phyloP scores from a whole-genome alignment of 768 basidiomycete species.

The Macrolepiota albuminosa region DNA sequence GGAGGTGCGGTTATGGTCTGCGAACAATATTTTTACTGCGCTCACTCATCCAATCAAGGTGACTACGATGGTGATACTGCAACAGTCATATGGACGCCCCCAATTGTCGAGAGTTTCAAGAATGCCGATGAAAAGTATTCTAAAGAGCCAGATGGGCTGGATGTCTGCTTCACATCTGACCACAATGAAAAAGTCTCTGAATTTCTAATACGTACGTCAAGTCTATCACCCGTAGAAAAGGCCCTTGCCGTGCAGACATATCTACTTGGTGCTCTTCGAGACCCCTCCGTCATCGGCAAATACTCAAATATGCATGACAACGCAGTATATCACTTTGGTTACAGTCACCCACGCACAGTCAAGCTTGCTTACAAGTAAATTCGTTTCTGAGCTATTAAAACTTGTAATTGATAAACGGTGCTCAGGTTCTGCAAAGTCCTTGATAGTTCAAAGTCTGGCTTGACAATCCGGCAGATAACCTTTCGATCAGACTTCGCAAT shows the following conservation, averaged over 20 bases:
- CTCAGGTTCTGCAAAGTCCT: slow-evolving; percentile 46
- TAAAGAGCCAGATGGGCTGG: slow-evolving; percentile 40
- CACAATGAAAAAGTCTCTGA: slow-evolving; percentile 36
- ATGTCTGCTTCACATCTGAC: slow-evolving; percentile 34
- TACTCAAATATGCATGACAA: slow-evolving; percentile 57
- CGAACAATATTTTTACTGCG: background rate
- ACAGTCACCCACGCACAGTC: slow-evolving; percentile 41
- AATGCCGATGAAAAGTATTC: slow-evolving; percentile 48
- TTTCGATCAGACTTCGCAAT: slow-evolving; percentile 17
- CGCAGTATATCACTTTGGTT: slow-evolving; percentile 49
- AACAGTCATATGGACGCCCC: slow-evolving; percentile 52
- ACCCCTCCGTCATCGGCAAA: slow-evolving; percentile 42
- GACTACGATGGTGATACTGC: slow-evolving; percentile 72
- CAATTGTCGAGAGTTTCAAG: slow-evolving; percentile 49
- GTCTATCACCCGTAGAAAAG: slow-evolving; percentile 18
- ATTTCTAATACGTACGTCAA: slow-evolving; percentile 30
- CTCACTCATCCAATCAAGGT: slow-evolving; percentile 28
- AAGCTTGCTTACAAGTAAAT: slow-evolving; percentile 48
- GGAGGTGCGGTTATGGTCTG: slow-evolving; percentile 39
- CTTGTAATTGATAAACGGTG: background rate
- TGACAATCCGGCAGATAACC: slow-evolving; percentile 31
- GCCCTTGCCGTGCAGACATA: slow-evolving; percentile 40
- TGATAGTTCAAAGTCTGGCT: slow-evolving; percentile 60
- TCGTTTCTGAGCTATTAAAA: background rate
- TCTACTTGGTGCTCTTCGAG: slow-evolving; percentile 45